Base-by-base conservation (phyloP, 2,329 filamentous ascomycete genomes). In the Aspergillus glaucus region DNA sequence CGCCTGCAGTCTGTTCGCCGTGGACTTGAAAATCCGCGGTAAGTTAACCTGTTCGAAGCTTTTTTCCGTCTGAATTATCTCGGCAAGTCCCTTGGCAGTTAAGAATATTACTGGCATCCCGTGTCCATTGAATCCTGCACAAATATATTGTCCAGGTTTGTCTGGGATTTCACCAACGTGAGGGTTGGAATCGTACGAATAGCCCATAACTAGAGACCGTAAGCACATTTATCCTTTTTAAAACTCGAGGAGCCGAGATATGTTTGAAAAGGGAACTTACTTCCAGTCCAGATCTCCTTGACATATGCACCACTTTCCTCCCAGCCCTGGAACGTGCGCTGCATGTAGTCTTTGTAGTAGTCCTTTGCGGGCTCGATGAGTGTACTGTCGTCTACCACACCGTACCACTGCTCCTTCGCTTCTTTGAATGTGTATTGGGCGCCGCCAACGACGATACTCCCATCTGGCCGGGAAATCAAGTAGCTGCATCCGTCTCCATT, bases 51-150 rank as follows among this genome's bases (percentile, higher is more conserved):
- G 55, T 4, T 63, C 62, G 8, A 69, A 65, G 3, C 50, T 45
- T 21, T 56, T 56, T 22, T 55, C 55, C 3, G 60, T 58, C 8
- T 59, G 48, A 50, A 84, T 75, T 76, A 84, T 82, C n/a, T 71
- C 67, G 4, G 75, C 79, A 46, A 86, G 57, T 2, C 77, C 82
- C 55, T 78, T 77, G 0, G 81, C 80, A 21, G 76, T 78, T 59
- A 82, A 76, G 68, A 80, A 79, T 48, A 80, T 81, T 15, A 82
- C 64, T 1, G 82, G 82, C 83, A 86, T 86, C 0, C 82, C 82
- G 62, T 86, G 81, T 0, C 84, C 84, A 59, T 85, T 83, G 55
- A 86, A 86, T 3, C 80, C 76, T 3, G 78, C 80, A 28, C 74
- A 73, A 3, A 83, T 70, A 74, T 78, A 86, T 17, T 86, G 59